Conservation (phyloP, 306 rosid genomes). For the Begonia masoniana region DNA sequence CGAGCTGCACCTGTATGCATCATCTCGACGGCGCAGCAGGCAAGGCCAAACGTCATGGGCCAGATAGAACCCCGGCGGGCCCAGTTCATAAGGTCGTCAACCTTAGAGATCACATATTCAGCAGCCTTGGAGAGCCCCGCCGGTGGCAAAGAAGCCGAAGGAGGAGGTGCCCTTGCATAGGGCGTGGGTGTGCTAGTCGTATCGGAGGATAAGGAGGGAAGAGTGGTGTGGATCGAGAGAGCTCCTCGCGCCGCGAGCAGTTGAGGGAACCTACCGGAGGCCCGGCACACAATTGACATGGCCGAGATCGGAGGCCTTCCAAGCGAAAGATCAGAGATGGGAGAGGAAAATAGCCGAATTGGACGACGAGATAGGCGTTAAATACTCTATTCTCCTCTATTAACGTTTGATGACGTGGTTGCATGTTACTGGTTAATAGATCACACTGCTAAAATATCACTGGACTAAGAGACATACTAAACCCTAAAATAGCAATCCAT, state of each 20-base stretch:
- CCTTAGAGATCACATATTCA: conserved; percentile 85
- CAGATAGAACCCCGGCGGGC: conserved; percentile 90
- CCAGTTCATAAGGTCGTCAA: conserved; percentile 92
- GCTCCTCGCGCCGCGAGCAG: conserved; percentile 38
- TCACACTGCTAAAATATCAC: neutral
- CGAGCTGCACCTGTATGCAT: conserved; percentile 97
- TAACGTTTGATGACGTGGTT: conserved; percentile 8
- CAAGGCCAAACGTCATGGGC: conserved; percentile 98
- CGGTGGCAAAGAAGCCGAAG: conserved; percentile 41
- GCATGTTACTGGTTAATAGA: neutral
- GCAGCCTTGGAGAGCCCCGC: conserved; percentile 67
- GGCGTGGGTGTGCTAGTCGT: conserved; percentile 31
- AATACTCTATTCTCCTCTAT: neutral
- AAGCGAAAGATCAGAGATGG: neutral
- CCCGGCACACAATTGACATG: conserved; percentile 56
- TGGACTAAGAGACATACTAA: neutral
- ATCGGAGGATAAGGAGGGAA: conserved; percentile 31
- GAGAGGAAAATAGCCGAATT: neutral
- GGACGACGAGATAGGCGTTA: neutral
- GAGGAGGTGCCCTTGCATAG: conserved; percentile 47
- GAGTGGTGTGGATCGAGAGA: conserved; percentile 48
- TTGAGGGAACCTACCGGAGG: conserved; percentile 39
- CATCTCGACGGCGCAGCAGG: conserved; percentile 99
- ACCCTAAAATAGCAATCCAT: neutral
- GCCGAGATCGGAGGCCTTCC: conserved; percentile 7